Evolutionary conservation across 2,329 filamentous ascomycete genomes (phyloP), one percentile per base, ranked within the genome.

Genomic region (Colletotrichum spinosum): DNA sequence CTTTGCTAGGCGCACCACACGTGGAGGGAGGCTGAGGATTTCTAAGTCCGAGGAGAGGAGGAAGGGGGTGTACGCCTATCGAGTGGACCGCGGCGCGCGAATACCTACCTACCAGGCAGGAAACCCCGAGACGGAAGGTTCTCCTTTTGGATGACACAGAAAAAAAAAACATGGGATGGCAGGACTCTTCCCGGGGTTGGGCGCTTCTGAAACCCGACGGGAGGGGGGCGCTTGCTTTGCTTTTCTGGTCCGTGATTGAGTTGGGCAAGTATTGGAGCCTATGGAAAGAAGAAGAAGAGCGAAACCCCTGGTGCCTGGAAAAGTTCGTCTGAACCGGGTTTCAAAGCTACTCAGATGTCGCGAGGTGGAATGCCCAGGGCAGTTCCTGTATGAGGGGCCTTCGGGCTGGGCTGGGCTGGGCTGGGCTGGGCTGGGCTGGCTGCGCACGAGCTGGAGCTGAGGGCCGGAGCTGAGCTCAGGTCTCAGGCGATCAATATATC

Each of bases 251-350:
- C n/a, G 25, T 13, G 13, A 11, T 37, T 41, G 6, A 25, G 45
- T 11, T 57, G 25, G 25, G 25, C 25, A 25, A 25, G 4, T 25
- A 25, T 5, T 25, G 25, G 25, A 4, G 25, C 25, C 25, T 25
- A 4, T 25, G 25, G 25, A 17, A 17, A 17, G 17, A n/a, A 33
- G n/a, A 17, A 34, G n/a, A 17, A 34, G 17, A 37, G 13, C 41
- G 51, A 5, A 8, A 41, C 33, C 57, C 56, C 11, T 10, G 42
- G 4, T 44, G n/a, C 13, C 38, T n/a, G 15, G 35, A 25, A 25
- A 6, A 44, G 12, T 15, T 61, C 57, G 55, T 64, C 60, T 53
- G 55, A 56, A 48, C 41, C 11, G 45, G 25, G 62, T 61, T 55
- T 52, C 51, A 42, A 55, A 35, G 12, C 50, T n/a, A 15, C 38